Percentiles rank a stretch among this genome's conserved stretches.
These are phyloP conservation scores for Scheffersomyces cryptocercus DNA, from an alignment of 1,139 yeast genomes.

Conservation along the genomic window DNA sequence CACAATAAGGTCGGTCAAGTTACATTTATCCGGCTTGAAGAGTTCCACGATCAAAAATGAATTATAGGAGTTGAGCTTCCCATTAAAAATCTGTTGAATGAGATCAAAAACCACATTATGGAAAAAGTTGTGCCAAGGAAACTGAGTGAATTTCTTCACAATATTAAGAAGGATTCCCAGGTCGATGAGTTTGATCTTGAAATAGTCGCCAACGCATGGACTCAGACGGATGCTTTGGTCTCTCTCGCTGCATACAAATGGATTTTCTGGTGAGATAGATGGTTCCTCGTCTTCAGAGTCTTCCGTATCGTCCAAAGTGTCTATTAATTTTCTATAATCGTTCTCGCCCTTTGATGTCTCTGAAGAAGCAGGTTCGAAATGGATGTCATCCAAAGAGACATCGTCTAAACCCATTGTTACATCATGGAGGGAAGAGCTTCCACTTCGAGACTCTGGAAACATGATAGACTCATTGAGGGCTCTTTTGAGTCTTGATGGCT, in stretches of 20 bases:
- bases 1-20: constrained; percentile 37
- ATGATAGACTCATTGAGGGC: constrained; percentile 35
- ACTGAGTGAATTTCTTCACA: constrained; percentile 38
- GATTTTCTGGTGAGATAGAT: constrained; percentile 45
- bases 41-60: constrained; percentile 48
- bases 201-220: constrained; percentile 47
- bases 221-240: constrained; percentile 31
- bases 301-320: constrained; percentile 22
- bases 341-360: constrained; percentile 5
- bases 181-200: constrained; percentile 44
- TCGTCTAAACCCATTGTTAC: constrained; percentile 42
- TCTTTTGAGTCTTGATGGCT: constrained; percentile 27
- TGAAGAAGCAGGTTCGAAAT: constrained; percentile 13
- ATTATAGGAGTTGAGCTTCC: constrained; percentile 49
- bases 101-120: constrained; percentile 53
- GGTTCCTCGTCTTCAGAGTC: constrained; percentile 53
- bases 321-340: constrained; percentile 11
- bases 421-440: constrained; percentile 17
- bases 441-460: constrained; percentile 7
- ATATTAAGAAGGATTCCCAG: constrained; percentile 39
- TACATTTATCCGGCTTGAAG: constrained; percentile 30
- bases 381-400: constrained; percentile 38
- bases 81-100: constrained; percentile 50
- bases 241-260: constrained; percentile 46
- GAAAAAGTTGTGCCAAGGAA: constrained; percentile 51